Conservation (phyloP, 176 grass and related monocot species). For the Coix lacrymajobi region DNA sequence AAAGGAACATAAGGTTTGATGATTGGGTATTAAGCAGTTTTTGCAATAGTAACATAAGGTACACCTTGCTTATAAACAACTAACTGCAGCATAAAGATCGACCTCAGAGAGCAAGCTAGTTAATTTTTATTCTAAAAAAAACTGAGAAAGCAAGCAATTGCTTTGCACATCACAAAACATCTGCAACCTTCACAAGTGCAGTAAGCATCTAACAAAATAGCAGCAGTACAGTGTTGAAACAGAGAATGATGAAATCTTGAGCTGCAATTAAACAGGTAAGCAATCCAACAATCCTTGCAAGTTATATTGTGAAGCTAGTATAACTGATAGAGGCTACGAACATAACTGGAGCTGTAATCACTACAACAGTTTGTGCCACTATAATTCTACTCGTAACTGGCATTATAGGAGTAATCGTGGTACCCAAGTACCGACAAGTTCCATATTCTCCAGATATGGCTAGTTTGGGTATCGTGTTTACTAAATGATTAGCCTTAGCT, state of each 20-base stretch:
- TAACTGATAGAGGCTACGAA: not conserved
- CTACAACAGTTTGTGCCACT: not conserved
- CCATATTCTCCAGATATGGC: not conserved
- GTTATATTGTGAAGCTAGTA: not conserved
- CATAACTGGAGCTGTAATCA: not conserved
- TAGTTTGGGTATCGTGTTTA: not conserved
- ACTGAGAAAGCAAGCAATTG: not conserved
- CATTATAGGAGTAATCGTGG: not conserved
- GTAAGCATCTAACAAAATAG: not conserved
- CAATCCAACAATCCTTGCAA: not conserved
- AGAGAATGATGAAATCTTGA: not conserved
- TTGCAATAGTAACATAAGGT: not conserved
- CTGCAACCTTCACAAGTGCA: not conserved
- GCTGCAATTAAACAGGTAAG: not conserved
- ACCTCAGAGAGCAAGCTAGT: not conserved
- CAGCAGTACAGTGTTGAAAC: not conserved
- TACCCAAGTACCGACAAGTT: not conserved
- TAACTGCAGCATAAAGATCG: not conserved
- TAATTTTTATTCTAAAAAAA: not conserved
- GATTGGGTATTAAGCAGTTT: not conserved
- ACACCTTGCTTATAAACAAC: not conserved
- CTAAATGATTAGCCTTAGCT: not conserved
- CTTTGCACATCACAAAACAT: not conserved
- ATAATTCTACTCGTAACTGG: not conserved
- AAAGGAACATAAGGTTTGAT: not conserved